Percentiles rank a stretch among this genome's conserved stretches.
phyloP scores from a whole-genome alignment of 1,284 basidiomycete genomes.

The Chondrostereum purpureum region DNA sequence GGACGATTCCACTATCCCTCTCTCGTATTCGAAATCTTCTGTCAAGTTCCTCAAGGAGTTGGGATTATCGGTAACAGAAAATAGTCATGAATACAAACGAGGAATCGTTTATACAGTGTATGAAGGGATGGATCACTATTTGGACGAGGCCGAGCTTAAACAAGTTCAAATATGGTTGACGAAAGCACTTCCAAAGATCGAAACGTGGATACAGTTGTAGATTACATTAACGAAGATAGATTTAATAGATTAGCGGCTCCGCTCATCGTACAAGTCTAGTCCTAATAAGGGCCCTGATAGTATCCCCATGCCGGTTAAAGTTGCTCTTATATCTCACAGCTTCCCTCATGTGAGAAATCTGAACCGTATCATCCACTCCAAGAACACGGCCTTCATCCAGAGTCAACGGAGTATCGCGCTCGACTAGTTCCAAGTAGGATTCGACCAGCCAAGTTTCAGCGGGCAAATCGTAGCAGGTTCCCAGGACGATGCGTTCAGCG shows the following conservation, averaged over 20 bases:
- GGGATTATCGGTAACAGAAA: constrained; percentile 9
- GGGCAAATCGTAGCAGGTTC: constrained; percentile 16
- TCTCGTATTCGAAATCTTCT: constrained; percentile 6
- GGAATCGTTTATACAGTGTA: constrained; percentile 12
- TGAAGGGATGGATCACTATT: constrained; percentile 10
- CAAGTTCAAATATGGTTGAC: constrained; percentile 12
- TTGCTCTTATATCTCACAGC: constrained; percentile 12
- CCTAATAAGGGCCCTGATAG: too few relatives aligned
- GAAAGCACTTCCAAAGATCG: neutral
- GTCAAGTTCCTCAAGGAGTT: constrained; percentile 10
- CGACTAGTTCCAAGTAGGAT: constrained; percentile 19
- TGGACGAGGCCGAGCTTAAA: constrained; percentile 13
- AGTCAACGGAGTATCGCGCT: constrained; percentile 17
- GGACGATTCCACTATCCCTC: neutral
- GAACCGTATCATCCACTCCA: constrained; percentile 9
- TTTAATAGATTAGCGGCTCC: too few relatives aligned
- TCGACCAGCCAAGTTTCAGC: constrained; percentile 20
- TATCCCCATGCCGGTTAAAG: constrained; percentile 11
- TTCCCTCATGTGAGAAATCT: constrained; percentile 8
- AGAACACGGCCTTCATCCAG: constrained; percentile 10
- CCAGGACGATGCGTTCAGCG: constrained; percentile 20
- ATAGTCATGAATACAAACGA: constrained; percentile 2
- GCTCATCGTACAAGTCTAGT: too few relatives aligned
- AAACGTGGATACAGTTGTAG: too few relatives aligned
- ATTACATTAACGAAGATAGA: too few relatives aligned